Evolutionary conservation across 2,329 filamentous ascomycete genomes (phyloP), one percentile per base, ranked within the genome.

Genomic region (Karstenula rhodostoma): DNA sequence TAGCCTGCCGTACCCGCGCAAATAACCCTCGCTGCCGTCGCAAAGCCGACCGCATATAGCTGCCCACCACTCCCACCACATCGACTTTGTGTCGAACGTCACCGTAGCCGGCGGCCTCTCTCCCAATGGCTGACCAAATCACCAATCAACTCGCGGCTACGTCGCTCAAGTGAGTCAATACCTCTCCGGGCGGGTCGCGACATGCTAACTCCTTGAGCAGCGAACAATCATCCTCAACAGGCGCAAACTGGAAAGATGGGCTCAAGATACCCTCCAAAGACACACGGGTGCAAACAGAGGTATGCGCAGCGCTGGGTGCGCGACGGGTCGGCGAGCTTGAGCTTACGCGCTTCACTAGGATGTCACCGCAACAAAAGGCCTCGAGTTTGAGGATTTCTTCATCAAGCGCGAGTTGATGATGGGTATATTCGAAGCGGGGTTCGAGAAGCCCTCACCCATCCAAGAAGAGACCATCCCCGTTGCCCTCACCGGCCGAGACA

Each of bases 381-480:
- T 99, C 64, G 95, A 99, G 71, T 99, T 97, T 75, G 96, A 99
- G 80, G 92, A 98, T 69, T 97, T 99, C 78, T 91, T 91, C 68
- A 90, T 99, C 71, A 97, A 96, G 84, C 87, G 95, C 77, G 92
- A 97, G 77, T 84, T 99, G 63, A 88, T 99, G 82, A 99, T 98
- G 94, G 95, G 95, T 64, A 98, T 99, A 68, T 99, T 98, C 79
- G 95, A 99, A 83, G 95, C 95, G 69, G 95, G 95, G 65, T 99
- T 97, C 79, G 95, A 99, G 79, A 97, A 96, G 82, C 95, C 95
- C 17, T 99, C 95, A 59, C 95, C 95, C 12, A 99, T 99, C 72
- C 95, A 99, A 87, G 95, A 99, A 89, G 95, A 98, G 83, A 93
- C 95, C 57, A 97, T 99, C 74, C 95, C 95, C 50, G 94, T 99